Evolutionary conservation across 768 basidiomycete species (phyloP), one percentile per base, ranked within the genome.

Genomic region (Lactarius hengduanensis): DNA sequence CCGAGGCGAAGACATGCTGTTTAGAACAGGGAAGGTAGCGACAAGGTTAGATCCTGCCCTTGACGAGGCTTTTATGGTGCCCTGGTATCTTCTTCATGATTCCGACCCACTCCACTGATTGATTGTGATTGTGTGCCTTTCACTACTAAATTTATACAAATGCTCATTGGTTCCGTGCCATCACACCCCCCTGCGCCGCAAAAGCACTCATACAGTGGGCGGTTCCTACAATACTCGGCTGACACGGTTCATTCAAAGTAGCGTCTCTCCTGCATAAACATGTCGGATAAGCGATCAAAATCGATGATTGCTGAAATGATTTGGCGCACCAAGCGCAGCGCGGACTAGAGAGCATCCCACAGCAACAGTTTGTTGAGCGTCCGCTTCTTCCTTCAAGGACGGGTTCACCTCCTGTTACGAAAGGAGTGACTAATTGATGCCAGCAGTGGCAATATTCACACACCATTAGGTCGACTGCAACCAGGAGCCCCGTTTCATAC

Each of bases 381-480:
- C 87, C 57, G 80, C 82, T 55, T 80, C 81, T 71, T 95, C 93
- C 16, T 83, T 85, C 20, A 99, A 82, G 0, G 92, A 90, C n/a
- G 97, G 97, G 75, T 98, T 98, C 66, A 99, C 96, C 77, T 99
- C 94, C 92, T 94, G 28, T 58, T 18, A 73, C 66, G 70, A 50
- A 63, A 36, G 62, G 28, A 53, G 43, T 61, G 26, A 59, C 50
- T 18, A 47, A 56, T 64, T 63, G 71, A 62, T 55, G 13, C 22
- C 26, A 54, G 18, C 20, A 45, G 41, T 34, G 26, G 34, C 15
- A 15, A 28, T 38, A 50, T 62, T 22, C 36, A 75, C 85, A 57
- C 68, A 91, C 95, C 95, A 99, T 96, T 69, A 99, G 80, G 77
- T 99, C 96, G 28, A 98, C 78, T 0, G 89, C 93, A 30, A 97